Evolutionary conservation across 2,329 filamentous ascomycete species (phyloP), one percentile per base, ranked within the genome.

Genomic region (Fusarium haematococcum): DNA sequence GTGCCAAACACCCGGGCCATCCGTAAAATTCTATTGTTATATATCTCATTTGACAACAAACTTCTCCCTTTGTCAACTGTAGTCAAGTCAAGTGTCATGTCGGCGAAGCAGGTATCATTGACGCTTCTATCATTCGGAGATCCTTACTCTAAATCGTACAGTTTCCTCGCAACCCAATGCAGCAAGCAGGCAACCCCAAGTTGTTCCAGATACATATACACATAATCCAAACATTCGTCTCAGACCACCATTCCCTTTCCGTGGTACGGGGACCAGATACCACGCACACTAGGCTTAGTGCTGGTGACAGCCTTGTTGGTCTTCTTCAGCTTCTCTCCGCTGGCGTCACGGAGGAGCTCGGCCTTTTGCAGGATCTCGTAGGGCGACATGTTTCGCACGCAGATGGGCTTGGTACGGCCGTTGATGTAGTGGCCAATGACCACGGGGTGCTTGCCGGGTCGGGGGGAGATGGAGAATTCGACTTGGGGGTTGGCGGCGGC

Each of bases 351-450:
- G 78, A 97, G 81, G 70, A 95, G 83, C 81, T 93, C 88, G 1
- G 89, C 91, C 87, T 98, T 98, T 80, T 94, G 88, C 65, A 95
- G 82, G 41, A 99, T 92, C 82, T 97, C 92, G 69, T 92, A 90
- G 33, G 91, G 90, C 77, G 95, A 91, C 81, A 98, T 84, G 79
- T 98, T 98, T 77, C 93, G 91, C 67, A 98, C 95, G 83, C 95
- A 98, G 62, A 98, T 91, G 11, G 94, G 90, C 83, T 97, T 97
- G 72, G 93, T 89, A 32, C 91, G 89, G 72, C 96, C 95, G 83
- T 98, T 98, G 87, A 98, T 94, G 85, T 97, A 99, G 84, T 94
- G 90, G 67, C 95, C 97, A 78, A 93, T 91, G 79, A 99, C 91
- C 72, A 98, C 91, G 41, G 97, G 97, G 84, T 98, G 96, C 81